These are phyloP conservation scores for Roridomyces roridus DNA, from an alignment of 768 basidiomycete species.

Conservation along the genomic window DNA sequence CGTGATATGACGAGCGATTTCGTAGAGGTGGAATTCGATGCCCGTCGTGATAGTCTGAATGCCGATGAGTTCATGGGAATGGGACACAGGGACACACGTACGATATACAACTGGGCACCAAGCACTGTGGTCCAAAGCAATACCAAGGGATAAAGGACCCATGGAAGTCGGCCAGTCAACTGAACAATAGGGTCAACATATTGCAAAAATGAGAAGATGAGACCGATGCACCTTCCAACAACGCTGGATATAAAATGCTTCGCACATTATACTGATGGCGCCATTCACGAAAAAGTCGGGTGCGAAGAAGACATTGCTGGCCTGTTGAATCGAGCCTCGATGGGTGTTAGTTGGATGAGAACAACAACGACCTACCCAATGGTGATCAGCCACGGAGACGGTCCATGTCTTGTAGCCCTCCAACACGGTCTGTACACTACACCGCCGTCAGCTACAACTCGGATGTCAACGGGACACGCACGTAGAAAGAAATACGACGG, in stretches of 20 bases:
- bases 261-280: slow-evolving; percentile 50
- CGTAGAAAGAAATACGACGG: slow-evolving; percentile 48
- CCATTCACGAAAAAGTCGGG: slow-evolving; percentile 56
- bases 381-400: slow-evolving; percentile 34
- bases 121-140: slow-evolving; percentile 39
- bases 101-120: slow-evolving; percentile 48
- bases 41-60: slow-evolving; percentile 9
- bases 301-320: slow-evolving; percentile 48
- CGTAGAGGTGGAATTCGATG: slow-evolving; percentile 12
- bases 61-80: neutral
- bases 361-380: slow-evolving; percentile 43
- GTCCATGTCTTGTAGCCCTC: slow-evolving; percentile 51
- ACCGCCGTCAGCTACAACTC: neutral
- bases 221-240: slow-evolving; percentile 54
- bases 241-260: slow-evolving; percentile 53
- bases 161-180: slow-evolving; percentile 47
- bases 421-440: slow-evolving; percentile 45
- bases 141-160: slow-evolving; percentile 42
- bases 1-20: too few species aligned
- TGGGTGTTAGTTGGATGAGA: neutral
- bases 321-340: slow-evolving; percentile 29
- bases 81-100: slow-evolving; percentile 17
- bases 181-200: slow-evolving; percentile 20
- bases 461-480: slow-evolving; percentile 30
- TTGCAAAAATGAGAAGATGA: neutral